Conservation (phyloP, 345 rosid genomes). For the Gynandropsis gynandra region DNA sequence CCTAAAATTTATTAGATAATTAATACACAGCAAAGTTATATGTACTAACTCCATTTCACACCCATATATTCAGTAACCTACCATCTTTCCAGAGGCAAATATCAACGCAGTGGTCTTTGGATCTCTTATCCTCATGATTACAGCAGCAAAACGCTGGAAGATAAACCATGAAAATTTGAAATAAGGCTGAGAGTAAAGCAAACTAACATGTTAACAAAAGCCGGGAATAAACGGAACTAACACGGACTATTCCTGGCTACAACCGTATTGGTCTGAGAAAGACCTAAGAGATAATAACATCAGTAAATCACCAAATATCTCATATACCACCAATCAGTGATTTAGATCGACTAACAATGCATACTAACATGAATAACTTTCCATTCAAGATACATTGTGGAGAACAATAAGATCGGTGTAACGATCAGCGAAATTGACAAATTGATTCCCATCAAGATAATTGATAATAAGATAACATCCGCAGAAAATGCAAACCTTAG, state of each 20-base stretch:
- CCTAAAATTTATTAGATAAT: slow-evolving; percentile 27
- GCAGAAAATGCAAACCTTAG: slow-evolving; percentile 40
- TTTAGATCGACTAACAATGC: slow-evolving; percentile 4
- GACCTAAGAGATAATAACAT: background rate
- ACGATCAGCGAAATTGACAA: background rate
- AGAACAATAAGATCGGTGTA: background rate
- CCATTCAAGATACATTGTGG: too few species aligned
- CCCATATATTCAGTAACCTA: slow-evolving; percentile 1
- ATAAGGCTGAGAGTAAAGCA: background rate
- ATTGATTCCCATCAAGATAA: background rate
- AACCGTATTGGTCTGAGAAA: slow-evolving; percentile 4
- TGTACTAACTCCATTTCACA: background rate
- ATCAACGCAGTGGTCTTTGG: slow-evolving; percentile 68
- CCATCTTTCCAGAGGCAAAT: slow-evolving; percentile 58
- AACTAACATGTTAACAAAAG: background rate
- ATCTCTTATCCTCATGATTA: slow-evolving; percentile 70
- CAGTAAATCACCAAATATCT: background rate
- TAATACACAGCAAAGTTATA: background rate
- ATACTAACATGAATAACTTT: background rate
- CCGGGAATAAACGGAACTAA: too few species aligned
- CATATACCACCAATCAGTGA: background rate
- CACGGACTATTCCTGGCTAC: background rate
- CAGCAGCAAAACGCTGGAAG: slow-evolving; percentile 75
- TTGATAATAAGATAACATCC: background rate
- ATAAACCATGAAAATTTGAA: background rate